A percentile compares a stretch with the other conserved stretches of the same genome.
Evolutionary conservation across 352 stramenopile genomes (phyloP).

Genomic region (Globisporangium acanthophoron): DNA sequence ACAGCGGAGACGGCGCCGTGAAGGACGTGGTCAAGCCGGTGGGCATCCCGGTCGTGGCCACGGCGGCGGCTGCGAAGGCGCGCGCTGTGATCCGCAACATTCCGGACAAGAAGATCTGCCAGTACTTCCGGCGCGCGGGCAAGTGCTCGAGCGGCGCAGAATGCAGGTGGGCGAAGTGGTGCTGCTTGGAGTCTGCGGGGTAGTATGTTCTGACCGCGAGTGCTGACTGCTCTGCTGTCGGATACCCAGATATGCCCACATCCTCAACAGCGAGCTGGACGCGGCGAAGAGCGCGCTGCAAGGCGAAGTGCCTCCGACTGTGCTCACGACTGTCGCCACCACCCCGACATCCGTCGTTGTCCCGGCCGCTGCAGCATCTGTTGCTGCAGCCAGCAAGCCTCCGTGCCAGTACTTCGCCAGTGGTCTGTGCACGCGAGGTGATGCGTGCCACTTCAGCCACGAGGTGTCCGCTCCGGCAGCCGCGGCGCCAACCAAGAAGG

Average conservation of each 20-base stretch:
- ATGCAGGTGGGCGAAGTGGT: conserved; percentile 17
- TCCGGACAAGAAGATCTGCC: conserved; percentile 31
- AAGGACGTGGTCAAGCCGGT: neutral
- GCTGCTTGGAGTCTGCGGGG: neutral
- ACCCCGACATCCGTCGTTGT: neutral
- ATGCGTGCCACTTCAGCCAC: conserved; percentile 47
- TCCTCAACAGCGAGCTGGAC: neutral
- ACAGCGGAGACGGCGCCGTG: neutral
- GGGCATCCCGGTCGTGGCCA: neutral
- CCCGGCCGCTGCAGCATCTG: neutral
- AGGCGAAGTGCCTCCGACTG: neutral
- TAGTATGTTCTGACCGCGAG: neutral
- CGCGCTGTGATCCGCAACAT: conserved; percentile 17
- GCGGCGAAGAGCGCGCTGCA: neutral
- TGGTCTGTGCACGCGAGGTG: conserved; percentile 45
- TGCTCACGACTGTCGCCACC: neutral
- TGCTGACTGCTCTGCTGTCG: neutral
- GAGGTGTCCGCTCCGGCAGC: conserved; percentile 6
- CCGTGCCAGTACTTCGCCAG: conserved; percentile 44
- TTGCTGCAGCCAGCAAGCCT: neutral
- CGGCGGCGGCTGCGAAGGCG: neutral
- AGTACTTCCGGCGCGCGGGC: conserved; percentile 44
- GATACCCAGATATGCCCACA: neutral
- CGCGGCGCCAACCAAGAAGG: neutral
- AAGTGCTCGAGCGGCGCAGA: conserved; percentile 28